These are phyloP conservation scores for Copromyces sp. DNA, from an alignment of 495 filamentous ascomycete genomes.

Conservation along the genomic window DNA sequence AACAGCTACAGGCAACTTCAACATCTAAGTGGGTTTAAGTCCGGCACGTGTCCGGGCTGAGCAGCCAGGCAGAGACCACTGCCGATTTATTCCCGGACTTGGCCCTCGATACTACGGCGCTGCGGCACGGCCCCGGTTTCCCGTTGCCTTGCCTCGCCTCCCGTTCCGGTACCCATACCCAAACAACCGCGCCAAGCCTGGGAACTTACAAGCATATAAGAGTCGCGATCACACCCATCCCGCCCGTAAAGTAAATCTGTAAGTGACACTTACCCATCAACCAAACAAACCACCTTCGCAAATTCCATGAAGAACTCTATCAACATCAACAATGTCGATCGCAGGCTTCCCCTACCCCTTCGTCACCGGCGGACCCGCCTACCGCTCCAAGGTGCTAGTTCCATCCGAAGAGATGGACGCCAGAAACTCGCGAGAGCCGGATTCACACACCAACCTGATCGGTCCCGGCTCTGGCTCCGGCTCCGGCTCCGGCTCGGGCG, in stretches of 20 bases:
- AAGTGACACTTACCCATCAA: background rate
- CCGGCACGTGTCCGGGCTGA: background rate
- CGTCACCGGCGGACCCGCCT: background rate
- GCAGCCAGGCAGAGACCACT: background rate
- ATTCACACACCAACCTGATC: background rate
- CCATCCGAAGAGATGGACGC: background rate
- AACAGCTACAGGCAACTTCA: background rate
- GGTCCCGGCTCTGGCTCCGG: background rate
- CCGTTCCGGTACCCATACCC: background rate
- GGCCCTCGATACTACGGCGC: background rate
- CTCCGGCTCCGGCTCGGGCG: background rate
- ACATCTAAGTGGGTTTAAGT: background rate
- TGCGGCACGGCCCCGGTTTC: background rate
- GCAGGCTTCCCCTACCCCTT: background rate
- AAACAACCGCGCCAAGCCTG: background rate
- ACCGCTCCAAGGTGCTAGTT: background rate
- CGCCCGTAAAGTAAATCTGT: background rate
- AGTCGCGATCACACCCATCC: background rate
- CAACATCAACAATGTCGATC: background rate
- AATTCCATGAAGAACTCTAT: background rate
- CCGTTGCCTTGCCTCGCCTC: background rate
- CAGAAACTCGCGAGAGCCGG: background rate
- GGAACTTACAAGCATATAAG: background rate
- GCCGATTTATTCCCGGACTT: background rate
- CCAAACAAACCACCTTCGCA: background rate